A percentile compares a stretch with the other conserved stretches of the same genome.
phyloP scores from a whole-genome alignment of 2,329 filamentous ascomycete genomes.

The Hypoxylon sp. region DNA sequence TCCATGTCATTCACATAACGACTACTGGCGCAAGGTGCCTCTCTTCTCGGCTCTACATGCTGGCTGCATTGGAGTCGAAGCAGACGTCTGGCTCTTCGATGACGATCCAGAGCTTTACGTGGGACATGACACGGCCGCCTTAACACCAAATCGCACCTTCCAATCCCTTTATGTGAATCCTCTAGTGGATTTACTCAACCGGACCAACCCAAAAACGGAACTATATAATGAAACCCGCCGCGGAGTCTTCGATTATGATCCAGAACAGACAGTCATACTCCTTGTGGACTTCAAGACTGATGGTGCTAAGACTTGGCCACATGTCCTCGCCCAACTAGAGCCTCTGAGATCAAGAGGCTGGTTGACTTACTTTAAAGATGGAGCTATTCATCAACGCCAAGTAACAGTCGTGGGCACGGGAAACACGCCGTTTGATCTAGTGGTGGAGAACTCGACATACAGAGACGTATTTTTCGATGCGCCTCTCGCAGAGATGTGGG shows the following conservation, averaged over 20 bases:
- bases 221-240: constrained; percentile 60
- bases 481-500: constrained; percentile 62
- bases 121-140: constrained; percentile 69
- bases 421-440: constrained; percentile 68
- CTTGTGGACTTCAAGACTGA: constrained; percentile 78
- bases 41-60: constrained; percentile 72
- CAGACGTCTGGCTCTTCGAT: constrained; percentile 75
- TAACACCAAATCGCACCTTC: constrained; percentile 70
- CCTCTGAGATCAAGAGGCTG: constrained; percentile 71
- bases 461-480: constrained; percentile 77
- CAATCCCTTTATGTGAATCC: constrained; percentile 74
- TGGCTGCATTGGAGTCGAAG: constrained; percentile 75
- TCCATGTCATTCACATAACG: constrained; percentile 76
- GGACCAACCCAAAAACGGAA: constrained; percentile 63
- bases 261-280: constrained; percentile 68
- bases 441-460: constrained; percentile 66
- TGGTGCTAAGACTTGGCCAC: constrained; percentile 64
- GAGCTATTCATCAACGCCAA: constrained; percentile 64
- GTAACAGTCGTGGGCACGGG: constrained; percentile 79
- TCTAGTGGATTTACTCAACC: constrained; percentile 68
- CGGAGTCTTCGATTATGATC: constrained; percentile 70
- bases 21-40: constrained; percentile 75
- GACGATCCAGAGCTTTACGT: constrained; percentile 66
- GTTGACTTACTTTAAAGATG: constrained; percentile 66
- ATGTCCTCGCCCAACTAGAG: constrained; percentile 67